Conservation (phyloP, 2,329 filamentous ascomycete species). For the Xylariaceae sp. region DNA sequence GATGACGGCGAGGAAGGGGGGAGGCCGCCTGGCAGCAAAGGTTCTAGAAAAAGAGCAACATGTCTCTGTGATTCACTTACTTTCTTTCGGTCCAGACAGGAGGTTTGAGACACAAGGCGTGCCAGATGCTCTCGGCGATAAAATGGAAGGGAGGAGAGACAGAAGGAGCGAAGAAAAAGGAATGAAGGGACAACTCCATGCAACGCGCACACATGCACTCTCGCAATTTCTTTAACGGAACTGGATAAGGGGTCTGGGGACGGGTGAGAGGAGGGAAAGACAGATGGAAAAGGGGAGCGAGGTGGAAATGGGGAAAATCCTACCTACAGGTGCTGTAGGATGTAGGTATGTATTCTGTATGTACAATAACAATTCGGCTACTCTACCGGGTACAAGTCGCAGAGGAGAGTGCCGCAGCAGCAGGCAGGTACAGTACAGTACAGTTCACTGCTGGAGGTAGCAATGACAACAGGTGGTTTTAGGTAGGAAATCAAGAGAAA, state of each 20-base stretch:
- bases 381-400: constrained; percentile 15
- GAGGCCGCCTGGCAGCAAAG: constrained; percentile 1
- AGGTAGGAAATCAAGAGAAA: constrained; percentile 30
- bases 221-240: constrained; percentile 13
- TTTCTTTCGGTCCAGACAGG: constrained; percentile 19
- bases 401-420: constrained; percentile 10
- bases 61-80: constrained; percentile 18
- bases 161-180: constrained; percentile 18
- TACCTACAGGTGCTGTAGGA: no score
- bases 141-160: constrained; percentile 13
- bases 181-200: constrained; percentile 28
- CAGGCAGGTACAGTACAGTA: not conserved
- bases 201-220: constrained; percentile 22
- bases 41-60: constrained; percentile 6
- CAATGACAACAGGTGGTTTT: constrained; percentile 25
- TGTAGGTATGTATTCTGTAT: constrained; percentile 9
- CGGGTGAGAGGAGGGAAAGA: constrained; percentile 20
- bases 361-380: constrained; percentile 11
- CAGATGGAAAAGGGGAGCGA: constrained; percentile 24
- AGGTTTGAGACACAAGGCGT: constrained; percentile 18
- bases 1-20: constrained; percentile 2
- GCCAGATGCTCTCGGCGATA: constrained; percentile 19
- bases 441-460: no score
- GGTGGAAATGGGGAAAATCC: constrained; percentile 24
- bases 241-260: constrained; percentile 16